Conservation (phyloP, 2,329 filamentous ascomycete genomes). For the Fusarium tuaranense region DNA sequence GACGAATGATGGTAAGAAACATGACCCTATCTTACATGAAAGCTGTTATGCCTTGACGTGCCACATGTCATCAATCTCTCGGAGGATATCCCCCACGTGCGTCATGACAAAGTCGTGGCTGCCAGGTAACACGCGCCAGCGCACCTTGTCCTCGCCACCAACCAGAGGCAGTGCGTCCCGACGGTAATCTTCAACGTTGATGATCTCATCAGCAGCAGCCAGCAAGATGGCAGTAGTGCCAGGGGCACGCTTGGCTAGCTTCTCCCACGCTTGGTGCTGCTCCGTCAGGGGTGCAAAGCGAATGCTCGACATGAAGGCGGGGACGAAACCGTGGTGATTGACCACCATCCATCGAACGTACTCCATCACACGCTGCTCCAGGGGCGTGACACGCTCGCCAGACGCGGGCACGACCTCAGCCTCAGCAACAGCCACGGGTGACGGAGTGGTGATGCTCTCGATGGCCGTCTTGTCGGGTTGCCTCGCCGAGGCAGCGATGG, state of each 20-base stretch:
- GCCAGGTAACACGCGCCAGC: conserved; percentile 64
- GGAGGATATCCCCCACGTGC: conserved; percentile 57
- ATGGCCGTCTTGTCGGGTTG: conserved; percentile 44
- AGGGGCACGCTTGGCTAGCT: conserved; percentile 55
- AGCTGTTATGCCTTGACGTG: conserved; percentile 31
- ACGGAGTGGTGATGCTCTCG: conserved; percentile 24
- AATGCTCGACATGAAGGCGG: conserved; percentile 70
- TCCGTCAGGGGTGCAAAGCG: conserved; percentile 65
- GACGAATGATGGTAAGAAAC: neutral
- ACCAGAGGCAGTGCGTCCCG: conserved; percentile 63
- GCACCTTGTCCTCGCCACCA: conserved; percentile 61
- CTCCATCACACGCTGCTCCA: conserved; percentile 61
- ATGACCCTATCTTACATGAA: neutral
- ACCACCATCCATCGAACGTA: conserved; percentile 70
- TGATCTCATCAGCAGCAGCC: conserved; percentile 63
- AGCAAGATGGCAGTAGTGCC: conserved; percentile 65
- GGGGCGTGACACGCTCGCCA: conserved; percentile 47
- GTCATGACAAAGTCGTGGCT: conserved; percentile 74
- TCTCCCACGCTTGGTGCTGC: conserved; percentile 63
- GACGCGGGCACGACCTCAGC: conserved; percentile 54
- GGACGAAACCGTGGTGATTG: conserved; percentile 68
- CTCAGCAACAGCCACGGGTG: conserved; percentile 52
- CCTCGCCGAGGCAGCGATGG: conserved; percentile 56
- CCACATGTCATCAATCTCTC: conserved; percentile 63
- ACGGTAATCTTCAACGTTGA: conserved; percentile 62